phyloP scores from a whole-genome alignment of 164 flowering plant species.

The Magnolia officinalis region DNA sequence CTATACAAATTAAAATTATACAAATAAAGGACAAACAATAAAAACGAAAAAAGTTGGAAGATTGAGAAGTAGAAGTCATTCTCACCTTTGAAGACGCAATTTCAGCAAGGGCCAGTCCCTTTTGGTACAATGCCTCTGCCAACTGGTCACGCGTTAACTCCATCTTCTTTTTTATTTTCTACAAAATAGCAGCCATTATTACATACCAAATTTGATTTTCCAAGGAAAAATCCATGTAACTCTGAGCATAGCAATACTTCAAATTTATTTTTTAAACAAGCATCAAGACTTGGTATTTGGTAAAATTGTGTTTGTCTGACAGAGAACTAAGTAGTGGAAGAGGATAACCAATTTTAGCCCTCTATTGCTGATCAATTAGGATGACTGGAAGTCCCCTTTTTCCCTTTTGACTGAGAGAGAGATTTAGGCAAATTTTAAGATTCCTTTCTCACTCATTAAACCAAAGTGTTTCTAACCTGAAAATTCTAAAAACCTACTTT shows the following conservation, averaged over 20 bases:
- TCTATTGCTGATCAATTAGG: too few species aligned
- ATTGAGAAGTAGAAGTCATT: not conserved
- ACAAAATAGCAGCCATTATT: slow-evolving; percentile 6
- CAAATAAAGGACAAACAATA: not conserved
- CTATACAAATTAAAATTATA: not conserved
- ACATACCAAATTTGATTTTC: not conserved
- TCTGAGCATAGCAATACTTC: not conserved
- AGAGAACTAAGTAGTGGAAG: too few species aligned
- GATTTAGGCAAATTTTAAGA: too few species aligned
- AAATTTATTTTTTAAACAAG: too few species aligned
- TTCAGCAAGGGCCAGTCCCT: slow-evolving; percentile 80
- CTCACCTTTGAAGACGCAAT: slow-evolving; percentile 56
- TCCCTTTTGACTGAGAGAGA: not conserved
- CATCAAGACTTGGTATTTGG: not conserved
- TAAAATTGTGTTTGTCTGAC: too few species aligned
- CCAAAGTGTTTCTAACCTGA: too few species aligned
- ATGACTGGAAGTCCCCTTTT: not conserved
- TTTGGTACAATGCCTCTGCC: slow-evolving; percentile 84
- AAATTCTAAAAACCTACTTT: too few species aligned
- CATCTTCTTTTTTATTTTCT: slow-evolving; percentile 83
- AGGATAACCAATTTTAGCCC: too few species aligned
- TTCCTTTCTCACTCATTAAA: too few species aligned
- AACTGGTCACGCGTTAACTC: slow-evolving; percentile 78
- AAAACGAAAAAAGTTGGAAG: not conserved
- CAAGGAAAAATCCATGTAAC: not conserved